These are phyloP conservation scores for Antarctomyces pellizariae DNA, from an alignment of 495 filamentous ascomycete genomes.

Conservation along the genomic window DNA sequence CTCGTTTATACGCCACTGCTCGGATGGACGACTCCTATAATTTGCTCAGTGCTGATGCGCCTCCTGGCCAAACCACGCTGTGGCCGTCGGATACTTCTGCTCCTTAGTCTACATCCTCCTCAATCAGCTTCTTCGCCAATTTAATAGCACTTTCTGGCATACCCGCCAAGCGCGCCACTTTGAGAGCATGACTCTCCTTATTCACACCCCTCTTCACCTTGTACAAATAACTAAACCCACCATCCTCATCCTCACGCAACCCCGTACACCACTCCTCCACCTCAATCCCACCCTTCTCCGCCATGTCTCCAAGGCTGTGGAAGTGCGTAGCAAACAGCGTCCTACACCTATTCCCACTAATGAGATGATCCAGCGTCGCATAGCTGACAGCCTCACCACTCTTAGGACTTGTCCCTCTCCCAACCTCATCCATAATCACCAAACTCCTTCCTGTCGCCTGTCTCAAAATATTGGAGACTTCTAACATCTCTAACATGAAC, in stretches of 20 bases:
- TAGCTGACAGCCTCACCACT: conserved; percentile 81
- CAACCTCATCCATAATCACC: conserved; percentile 98
- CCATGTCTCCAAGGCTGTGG: conserved; percentile 60
- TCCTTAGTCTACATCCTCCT: conserved; percentile 3
- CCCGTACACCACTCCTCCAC: conserved; percentile 80
- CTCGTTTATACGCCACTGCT: no score
- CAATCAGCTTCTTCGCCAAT: conserved; percentile 25
- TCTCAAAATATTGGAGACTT: conserved; percentile 45
- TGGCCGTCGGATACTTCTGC: conserved; percentile 1
- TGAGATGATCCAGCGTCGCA: conserved; percentile 64
- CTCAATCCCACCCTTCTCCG: conserved; percentile 13
- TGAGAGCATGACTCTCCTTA: conserved; percentile 67
- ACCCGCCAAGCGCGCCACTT: conserved; percentile 74
- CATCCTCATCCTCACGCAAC: conserved; percentile 38
- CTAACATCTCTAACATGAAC: conserved; percentile 81
- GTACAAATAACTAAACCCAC: conserved; percentile 70
- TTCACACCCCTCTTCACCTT: conserved; percentile 64
- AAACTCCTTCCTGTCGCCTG: conserved; percentile 47
- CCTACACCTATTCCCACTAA: conserved; percentile 49
- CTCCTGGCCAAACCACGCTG: neutral
- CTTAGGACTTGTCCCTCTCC: conserved; percentile 75
- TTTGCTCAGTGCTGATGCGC: no score
- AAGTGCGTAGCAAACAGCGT: conserved; percentile 92
- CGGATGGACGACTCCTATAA: no score
- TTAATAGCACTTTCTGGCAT: conserved; percentile 35